Evolutionary conservation across 768 basidiomycete genomes (phyloP).

Genomic region (Tulasnella sp.): DNA sequence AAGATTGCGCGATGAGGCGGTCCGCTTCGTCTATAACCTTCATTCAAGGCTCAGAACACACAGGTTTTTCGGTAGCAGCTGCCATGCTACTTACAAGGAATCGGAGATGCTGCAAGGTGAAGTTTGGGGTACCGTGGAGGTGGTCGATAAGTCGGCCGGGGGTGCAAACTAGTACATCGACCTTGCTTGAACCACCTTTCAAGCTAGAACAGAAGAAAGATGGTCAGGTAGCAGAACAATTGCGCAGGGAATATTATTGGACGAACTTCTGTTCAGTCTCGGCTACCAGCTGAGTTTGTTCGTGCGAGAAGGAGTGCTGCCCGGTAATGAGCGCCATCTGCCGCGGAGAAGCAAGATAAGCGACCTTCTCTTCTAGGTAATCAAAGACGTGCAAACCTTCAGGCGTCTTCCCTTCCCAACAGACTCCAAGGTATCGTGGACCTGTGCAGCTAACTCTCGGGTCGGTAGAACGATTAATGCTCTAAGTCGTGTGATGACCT

Average conservation of each 20-base stretch:
- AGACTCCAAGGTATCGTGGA: constrained; percentile 85
- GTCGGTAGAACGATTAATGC: constrained; percentile 91
- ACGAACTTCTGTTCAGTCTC: constrained; percentile 53
- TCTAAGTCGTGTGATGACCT: constrained; percentile 76
- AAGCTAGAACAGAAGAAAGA: constrained; percentile 43
- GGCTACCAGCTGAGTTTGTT: constrained; percentile 74
- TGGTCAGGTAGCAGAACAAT: not conserved
- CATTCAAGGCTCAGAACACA: not conserved
- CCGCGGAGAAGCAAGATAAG: not conserved
- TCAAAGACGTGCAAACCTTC: constrained; percentile 51
- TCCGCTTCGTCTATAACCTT: constrained; percentile 98
- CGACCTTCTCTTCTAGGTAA: not conserved
- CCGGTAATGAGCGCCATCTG: constrained; percentile 81
- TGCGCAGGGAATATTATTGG: not conserved
- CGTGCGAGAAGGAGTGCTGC: constrained; percentile 89
- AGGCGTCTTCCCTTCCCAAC: constrained; percentile 80
- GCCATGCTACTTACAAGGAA: constrained; percentile 60
- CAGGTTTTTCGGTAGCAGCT: not conserved
- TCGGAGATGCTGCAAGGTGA: constrained; percentile 90
- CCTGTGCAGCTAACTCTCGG: constrained; percentile 86
- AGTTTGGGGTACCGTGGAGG: constrained; percentile 78
- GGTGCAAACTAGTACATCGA: constrained; percentile 93
- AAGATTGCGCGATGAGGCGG: constrained; percentile 88
- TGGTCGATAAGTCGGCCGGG: constrained; percentile 96
- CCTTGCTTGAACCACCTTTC: constrained; percentile 80